Evolutionary conservation across 106 monocot genomes (phyloP).

Genomic region (Amphibolis antarctica): DNA sequence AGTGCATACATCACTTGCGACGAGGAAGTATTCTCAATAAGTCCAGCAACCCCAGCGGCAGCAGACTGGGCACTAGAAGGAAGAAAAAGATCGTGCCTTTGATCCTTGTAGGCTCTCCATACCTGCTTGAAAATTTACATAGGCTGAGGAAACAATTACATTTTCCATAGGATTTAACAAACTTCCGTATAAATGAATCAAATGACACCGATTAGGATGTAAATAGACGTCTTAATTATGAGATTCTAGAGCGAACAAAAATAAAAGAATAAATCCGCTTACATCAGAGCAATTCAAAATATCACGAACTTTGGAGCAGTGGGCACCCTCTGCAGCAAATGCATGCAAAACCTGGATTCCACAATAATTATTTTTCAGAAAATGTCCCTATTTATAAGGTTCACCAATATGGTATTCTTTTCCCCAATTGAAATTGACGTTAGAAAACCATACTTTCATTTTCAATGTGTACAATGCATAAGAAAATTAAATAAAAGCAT

Average conservation of each 20-base stretch:
- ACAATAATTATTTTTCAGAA: neutral
- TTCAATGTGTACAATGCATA: too few relatives aligned
- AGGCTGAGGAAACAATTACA: too few relatives aligned
- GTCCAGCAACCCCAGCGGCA: constrained; percentile 94
- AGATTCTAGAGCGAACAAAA: neutral
- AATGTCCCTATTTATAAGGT: too few relatives aligned
- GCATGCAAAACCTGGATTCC: constrained; percentile 77
- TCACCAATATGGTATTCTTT: too few relatives aligned
- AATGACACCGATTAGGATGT: too few relatives aligned
- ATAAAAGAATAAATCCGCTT: constrained; percentile 24
- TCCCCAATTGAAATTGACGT: too few relatives aligned
- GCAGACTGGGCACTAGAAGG: constrained; percentile 95
- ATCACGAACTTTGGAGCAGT: constrained; percentile 87
- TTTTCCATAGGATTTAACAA: too few relatives aligned
- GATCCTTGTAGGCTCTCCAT: constrained; percentile 99
- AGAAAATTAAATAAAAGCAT: neutral
- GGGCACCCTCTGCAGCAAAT: constrained; percentile 95
- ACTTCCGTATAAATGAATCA: too few relatives aligned
- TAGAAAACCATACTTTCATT: too few relatives aligned
- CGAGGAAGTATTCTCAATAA: constrained; percentile 90
- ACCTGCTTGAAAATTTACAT: constrained; percentile 32
- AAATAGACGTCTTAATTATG: too few relatives aligned
- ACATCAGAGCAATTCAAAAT: constrained; percentile 80
- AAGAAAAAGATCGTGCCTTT: constrained; percentile 92
- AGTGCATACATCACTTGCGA: constrained; percentile 58